Conservation (phyloP, 768 basidiomycete species). For the Phanerochaete sordida region DNA sequence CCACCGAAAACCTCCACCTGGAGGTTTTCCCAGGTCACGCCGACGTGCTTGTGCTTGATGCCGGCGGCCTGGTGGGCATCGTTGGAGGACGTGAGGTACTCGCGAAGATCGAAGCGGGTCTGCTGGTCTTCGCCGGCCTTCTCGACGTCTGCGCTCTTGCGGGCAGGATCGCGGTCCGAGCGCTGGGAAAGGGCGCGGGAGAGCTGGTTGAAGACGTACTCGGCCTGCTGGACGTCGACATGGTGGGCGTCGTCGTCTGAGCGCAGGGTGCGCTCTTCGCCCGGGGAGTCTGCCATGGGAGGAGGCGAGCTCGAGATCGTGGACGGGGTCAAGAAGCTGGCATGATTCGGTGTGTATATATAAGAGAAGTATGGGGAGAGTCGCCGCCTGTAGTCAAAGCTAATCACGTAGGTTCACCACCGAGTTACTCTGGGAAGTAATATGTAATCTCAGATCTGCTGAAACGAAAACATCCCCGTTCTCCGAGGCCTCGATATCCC, state of each 20-base stretch:
- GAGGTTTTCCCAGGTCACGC: conserved; percentile 70
- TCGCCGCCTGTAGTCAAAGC: neutral
- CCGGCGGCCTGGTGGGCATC: conserved; percentile 63
- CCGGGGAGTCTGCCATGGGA: conserved; percentile 25
- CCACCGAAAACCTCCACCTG: conserved; percentile 60
- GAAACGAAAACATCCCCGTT: neutral
- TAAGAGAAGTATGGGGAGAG: neutral
- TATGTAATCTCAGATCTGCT: neutral
- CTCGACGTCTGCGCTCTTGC: conserved; percentile 29
- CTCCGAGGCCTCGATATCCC: conserved; percentile 3
- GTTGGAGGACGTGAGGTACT: conserved; percentile 64
- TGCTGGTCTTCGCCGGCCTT: conserved; percentile 32
- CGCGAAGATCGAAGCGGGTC: conserved; percentile 57
- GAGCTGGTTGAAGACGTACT: conserved; percentile 54
- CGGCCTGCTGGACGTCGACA: conserved; percentile 49
- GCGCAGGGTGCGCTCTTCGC: conserved; percentile 25
- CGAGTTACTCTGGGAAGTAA: neutral
- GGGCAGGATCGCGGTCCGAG: neutral
- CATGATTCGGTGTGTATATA: too few species aligned
- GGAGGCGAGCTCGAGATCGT: neutral
- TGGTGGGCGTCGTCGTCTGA: conserved; percentile 25
- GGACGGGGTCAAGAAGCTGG: neutral
- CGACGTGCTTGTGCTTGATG: conserved; percentile 72
- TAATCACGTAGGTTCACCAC: conserved; percentile 2
- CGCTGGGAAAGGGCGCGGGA: conserved; percentile 31